These are phyloP conservation scores for Xylaria sp. DNA, from an alignment of 2,329 filamentous ascomycete genomes.

Conservation along the genomic window DNA sequence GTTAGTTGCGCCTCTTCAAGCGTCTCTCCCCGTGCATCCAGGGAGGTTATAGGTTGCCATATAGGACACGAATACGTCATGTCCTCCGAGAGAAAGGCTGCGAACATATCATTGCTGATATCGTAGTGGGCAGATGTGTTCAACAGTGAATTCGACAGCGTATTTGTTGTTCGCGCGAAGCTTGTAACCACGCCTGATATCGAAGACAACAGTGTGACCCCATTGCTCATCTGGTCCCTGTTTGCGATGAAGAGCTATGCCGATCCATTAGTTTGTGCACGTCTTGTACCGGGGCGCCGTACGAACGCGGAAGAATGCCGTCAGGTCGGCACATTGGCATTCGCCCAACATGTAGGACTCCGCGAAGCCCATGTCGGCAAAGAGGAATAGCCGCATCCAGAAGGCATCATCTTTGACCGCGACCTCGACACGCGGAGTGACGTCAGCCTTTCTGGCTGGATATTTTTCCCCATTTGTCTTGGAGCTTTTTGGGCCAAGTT, in stretches of 20 bases:
- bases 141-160: conserved; percentile 59
- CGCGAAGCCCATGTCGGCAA: conserved; percentile 76
- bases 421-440: conserved; percentile 53
- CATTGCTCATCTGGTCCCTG: conserved; percentile 64
- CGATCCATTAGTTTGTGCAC: conserved; percentile 22
- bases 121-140: conserved; percentile 77
- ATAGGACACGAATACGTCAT: conserved; percentile 78
- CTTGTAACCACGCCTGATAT: conserved; percentile 60
- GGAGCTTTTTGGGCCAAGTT: conserved; percentile 42
- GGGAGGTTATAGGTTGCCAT: conserved; percentile 54
- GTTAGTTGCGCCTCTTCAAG: conserved; percentile 68
- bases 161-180: conserved; percentile 61
- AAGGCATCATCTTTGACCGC: conserved; percentile 67
- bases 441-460: conserved; percentile 38
- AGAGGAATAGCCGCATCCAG: conserved; percentile 69
- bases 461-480: conserved; percentile 41
- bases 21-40: conserved; percentile 51
- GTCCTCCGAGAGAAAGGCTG: conserved; percentile 71
- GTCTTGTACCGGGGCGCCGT: background rate
- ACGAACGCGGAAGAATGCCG: conserved; percentile 66
- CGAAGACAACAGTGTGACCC: conserved; percentile 63
- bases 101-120: conserved; percentile 76
- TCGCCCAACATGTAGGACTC: conserved; percentile 76
- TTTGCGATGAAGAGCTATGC: conserved; percentile 70
- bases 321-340: conserved; percentile 67